Base-by-base conservation (phyloP, 441 rosid species). In the Populus hybrid region DNA sequence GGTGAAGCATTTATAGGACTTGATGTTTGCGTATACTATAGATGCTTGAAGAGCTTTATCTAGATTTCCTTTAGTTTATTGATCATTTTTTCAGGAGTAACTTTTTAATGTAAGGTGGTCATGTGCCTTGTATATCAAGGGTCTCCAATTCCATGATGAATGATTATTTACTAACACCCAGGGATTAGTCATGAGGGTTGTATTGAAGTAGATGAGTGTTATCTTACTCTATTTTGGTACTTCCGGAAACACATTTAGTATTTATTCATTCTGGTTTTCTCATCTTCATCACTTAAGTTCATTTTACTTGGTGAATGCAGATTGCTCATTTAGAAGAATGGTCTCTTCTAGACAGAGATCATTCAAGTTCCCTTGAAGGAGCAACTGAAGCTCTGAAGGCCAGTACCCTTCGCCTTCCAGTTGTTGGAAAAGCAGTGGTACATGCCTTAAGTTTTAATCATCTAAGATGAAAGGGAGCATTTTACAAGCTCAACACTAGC, bases 381-480 rank as follows among this genome's bases (percentile, higher is more conserved):
- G 98, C 95, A 82, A 89, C 79, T 45, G 91, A 90, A 88, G 92
- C 97, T 69, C 80, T 95, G 80, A 86, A 81, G 84, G 96, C 95
- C 76, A 95, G 95, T 86, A 93, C 94, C 45, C 92, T 93, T 75
- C 94, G 93, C 77, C 98, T 95, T 83, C 99, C 99, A n/a, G 86
- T 93, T 80, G 90, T 88, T 80, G 87, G 88, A 28, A 92, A 90
- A 61, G 91, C 98, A 50, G 85, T 84, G 87, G 98, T 95, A 86
- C 74, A 83, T 80, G 31, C 65, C 74, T 26, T 74, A 26, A 29
- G 31, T 11, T 81, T 78, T 14, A 33, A 31, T 50, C 53, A 31
- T 68, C 69, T 20, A 7, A 65, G 35, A 53, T 18, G 31, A 59
- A 45, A 40, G 31, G 31, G 0, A 33, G 68, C 72, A 65, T 6